A percentile compares a stretch with the other conserved stretches of the same genome.
Conservation (phyloP, 305 asterid species). For the Fraxinus sp. region DNA sequence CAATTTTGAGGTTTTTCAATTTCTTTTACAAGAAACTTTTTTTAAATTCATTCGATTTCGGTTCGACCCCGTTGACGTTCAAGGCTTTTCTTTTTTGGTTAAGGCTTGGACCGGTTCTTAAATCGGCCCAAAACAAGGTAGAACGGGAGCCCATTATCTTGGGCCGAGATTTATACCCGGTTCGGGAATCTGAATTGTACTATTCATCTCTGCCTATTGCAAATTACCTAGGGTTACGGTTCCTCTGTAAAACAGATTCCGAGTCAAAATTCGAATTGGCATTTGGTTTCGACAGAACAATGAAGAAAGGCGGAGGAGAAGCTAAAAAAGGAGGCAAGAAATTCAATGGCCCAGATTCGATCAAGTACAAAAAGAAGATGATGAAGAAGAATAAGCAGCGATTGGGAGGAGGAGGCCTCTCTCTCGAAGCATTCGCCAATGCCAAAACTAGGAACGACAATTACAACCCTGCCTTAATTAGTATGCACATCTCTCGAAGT, state of each 20-base stretch:
- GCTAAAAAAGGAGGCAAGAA: slow-evolving; percentile 28
- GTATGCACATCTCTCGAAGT: slow-evolving; percentile 32
- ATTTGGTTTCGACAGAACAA: slow-evolving; percentile 13
- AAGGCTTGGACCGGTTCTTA: neutral
- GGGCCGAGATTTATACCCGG: neutral
- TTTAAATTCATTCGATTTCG: neutral
- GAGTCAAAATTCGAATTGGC: neutral
- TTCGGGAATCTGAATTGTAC: neutral
- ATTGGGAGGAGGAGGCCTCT: slow-evolving; percentile 80
- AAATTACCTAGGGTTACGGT: slow-evolving; percentile 24
- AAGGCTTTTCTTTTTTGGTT: neutral
- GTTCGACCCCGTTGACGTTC: neutral
- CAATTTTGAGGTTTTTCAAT: neutral
- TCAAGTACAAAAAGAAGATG: slow-evolving; percentile 48
- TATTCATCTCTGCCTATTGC: neutral
- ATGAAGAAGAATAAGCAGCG: slow-evolving; percentile 70
- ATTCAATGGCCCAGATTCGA: slow-evolving; percentile 35
- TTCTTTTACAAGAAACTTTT: neutral
- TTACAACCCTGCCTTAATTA: slow-evolving; percentile 79
- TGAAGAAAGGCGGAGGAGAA: slow-evolving; percentile 40
- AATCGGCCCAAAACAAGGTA: neutral
- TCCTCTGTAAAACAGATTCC: neutral
- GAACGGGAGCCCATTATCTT: neutral
- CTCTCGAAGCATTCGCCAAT: slow-evolving; percentile 79
- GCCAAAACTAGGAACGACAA: slow-evolving; percentile 55